Evolutionary conservation across 2,329 filamentous ascomycete genomes (phyloP), one percentile per base, ranked within the genome.

Genomic region (Aureobasidium sp.): DNA sequence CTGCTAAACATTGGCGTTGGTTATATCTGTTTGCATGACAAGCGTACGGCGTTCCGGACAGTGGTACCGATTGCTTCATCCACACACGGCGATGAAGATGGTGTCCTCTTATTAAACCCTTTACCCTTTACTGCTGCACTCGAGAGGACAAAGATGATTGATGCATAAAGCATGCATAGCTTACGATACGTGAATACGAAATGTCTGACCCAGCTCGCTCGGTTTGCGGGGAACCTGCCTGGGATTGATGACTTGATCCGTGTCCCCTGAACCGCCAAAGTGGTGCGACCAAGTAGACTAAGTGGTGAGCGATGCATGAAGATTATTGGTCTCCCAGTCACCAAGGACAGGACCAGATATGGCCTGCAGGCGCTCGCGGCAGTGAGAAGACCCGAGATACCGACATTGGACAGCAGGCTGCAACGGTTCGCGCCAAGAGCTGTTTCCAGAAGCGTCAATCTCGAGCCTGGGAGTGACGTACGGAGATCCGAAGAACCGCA

Each of bases 31-130:
- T 51, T 48, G 42, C 48, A 44, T 37, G 58, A 29, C 58, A 49
- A 52, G 59, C 59, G 59, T 61, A 44, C 11, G 60, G 60, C 60
- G 60, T 62, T 62, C 47, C 31, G 55, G 55, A 48, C 55, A 31
- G 20, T 39, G 34, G 39, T 48, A 29, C 22, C 31, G 17, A 4
- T 14, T 31, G n/a, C 37, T 44, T 42, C 27, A 37, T 55, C 27
- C 29, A 17, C 31, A 41, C 37, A 52, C 36, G 20, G 20, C 37
- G 37, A 55, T 5, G 29, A 45, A 41, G 53, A 34, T 17, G 27
- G 17, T 14, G 36, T 48, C 9, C 39, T 27, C 20, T 27, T 22
- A 29, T 20, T 22, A 34, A 39, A 15, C 42, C 11, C 20, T 27
- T 39, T 9, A 34, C 37, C 17, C 49, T 39, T 27, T 14, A 29